These are phyloP conservation scores for Talaromyces atroroseus DNA, from an alignment of 2,329 filamentous ascomycete genomes.

Conservation along the genomic window DNA sequence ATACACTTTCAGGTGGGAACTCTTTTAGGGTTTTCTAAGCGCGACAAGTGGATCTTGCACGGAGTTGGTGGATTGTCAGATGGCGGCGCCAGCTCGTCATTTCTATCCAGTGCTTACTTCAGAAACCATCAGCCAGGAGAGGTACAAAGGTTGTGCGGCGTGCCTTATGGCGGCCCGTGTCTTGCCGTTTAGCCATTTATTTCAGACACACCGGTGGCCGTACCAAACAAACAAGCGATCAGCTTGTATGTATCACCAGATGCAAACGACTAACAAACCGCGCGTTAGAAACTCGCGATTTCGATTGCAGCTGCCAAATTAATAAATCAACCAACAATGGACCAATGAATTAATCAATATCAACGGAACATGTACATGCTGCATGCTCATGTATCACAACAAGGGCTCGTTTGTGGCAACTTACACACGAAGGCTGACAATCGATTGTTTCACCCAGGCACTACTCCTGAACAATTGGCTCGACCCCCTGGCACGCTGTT, in stretches of 20 bases:
- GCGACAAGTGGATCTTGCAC: conserved; percentile 5
- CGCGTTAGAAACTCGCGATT: background rate
- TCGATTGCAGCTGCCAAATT: background rate
- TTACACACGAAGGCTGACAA: background rate
- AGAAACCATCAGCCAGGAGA: background rate
- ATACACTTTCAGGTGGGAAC: background rate
- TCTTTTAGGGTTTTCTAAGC: conserved; percentile 4
- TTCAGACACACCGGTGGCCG: background rate
- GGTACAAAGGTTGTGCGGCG: background rate
- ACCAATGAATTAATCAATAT: background rate
- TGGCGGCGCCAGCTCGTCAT: background rate
- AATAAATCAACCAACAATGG: background rate
- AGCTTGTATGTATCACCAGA: background rate
- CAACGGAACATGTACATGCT: background rate
- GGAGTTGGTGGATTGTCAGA: background rate
- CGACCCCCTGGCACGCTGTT: background rate
- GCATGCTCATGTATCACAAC: background rate
- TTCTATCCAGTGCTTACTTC: background rate
- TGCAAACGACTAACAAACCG: background rate
- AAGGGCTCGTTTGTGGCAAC: background rate
- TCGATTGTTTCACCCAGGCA: background rate
- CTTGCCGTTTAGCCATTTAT: background rate
- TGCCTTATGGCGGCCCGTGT: background rate
- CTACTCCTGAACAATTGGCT: background rate
- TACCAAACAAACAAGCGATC: background rate